Evolutionary conservation across 257 asterid genomes (phyloP).

Genomic region (Cruciata laevipes): DNA sequence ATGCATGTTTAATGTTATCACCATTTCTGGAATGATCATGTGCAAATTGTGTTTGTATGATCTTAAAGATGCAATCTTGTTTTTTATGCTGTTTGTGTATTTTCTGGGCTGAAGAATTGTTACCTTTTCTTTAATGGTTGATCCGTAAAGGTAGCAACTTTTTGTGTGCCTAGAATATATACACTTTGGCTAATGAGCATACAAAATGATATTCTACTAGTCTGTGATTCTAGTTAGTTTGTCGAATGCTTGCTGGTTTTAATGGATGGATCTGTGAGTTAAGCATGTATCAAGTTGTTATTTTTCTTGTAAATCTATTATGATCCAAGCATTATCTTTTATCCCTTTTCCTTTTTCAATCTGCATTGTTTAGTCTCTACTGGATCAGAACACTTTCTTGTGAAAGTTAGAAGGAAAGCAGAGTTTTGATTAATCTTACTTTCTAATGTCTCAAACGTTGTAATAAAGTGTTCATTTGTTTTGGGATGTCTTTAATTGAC

Average conservation of each 20-base stretch:
- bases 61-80: neutral
- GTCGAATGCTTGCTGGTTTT: neutral
- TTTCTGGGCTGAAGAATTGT: neutral
- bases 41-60: neutral
- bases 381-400: neutral
- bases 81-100: neutral
- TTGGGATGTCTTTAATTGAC: neutral
- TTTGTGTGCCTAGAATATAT: neutral
- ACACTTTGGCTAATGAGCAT: conserved; percentile 1
- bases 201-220: neutral
- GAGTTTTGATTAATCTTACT: neutral
- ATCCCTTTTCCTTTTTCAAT: neutral
- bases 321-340: neutral
- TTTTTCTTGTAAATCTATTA: neutral
- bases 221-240: no score
- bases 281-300: neutral
- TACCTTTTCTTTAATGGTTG: neutral
- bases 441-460: neutral
- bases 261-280: neutral
- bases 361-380: neutral
- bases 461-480: neutral
- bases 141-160: conserved; percentile 6
- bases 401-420: neutral
- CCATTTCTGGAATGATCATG: neutral
- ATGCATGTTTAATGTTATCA: neutral